Conservation (phyloP, 176 grass and related monocot genomes). For the bread wheat (Triticum aestivum) region DNA sequence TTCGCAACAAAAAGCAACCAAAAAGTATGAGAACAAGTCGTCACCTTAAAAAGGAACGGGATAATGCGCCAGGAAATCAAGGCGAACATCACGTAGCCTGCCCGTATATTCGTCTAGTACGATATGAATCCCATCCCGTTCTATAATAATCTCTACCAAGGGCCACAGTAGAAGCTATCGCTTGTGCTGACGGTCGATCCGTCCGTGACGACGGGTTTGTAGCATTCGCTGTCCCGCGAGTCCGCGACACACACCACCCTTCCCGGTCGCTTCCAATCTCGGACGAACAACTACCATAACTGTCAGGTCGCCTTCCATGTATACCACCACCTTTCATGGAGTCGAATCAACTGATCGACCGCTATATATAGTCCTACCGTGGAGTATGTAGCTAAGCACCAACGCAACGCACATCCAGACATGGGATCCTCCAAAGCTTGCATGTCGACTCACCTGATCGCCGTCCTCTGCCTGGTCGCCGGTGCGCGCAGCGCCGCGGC, state of each 20-base stretch:
- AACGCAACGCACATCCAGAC: not conserved
- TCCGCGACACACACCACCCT: not conserved
- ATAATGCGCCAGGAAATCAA: too few relatives aligned
- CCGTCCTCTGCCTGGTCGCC: not conserved
- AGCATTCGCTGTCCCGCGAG: not conserved
- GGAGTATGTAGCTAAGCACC: too few relatives aligned
- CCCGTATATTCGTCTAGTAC: too few relatives aligned
- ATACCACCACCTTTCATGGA: not conserved
- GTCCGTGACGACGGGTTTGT: not conserved
- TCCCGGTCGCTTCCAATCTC: not conserved
- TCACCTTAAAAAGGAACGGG: too few relatives aligned
- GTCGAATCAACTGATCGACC: not conserved
- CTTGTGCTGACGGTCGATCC: not conserved
- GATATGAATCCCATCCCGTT: too few relatives aligned
- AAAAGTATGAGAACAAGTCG: too few relatives aligned
- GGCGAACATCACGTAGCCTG: too few relatives aligned
- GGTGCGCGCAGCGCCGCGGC: not conserved
- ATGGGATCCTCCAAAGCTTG: constrained; percentile 9
- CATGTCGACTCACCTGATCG: not conserved
- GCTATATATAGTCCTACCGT: not conserved
- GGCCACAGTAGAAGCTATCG: not conserved
- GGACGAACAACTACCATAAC: not conserved
- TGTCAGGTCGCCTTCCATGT: not conserved
- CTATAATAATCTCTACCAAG: too few relatives aligned
- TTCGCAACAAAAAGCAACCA: too few relatives aligned